Conservation (phyloP, 208 protist species). For the Trypanosomatidae sp. region DNA sequence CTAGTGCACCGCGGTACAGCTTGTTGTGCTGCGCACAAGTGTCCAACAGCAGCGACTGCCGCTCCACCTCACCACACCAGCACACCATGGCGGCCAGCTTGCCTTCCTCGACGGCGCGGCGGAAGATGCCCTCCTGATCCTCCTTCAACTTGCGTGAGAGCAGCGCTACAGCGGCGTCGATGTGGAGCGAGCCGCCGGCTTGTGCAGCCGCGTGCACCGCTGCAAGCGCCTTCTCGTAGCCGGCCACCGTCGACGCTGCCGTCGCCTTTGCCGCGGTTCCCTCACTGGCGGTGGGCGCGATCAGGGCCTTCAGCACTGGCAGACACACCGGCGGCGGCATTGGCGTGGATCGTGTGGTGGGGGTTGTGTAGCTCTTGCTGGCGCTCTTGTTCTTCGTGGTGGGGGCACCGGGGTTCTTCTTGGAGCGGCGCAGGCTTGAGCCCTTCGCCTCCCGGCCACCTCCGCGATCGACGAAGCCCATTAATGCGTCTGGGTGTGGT, state of each 20-base stretch:
- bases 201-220: not conserved
- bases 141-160: slow-evolving; percentile 67
- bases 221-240: not conserved
- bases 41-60: slow-evolving; percentile 62
- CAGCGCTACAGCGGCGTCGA: slow-evolving; percentile 62
- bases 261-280: not conserved
- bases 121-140: slow-evolving; percentile 45
- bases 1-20: slow-evolving; percentile 13
- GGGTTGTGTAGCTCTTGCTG: slow-evolving; percentile 29
- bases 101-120: slow-evolving; percentile 52
- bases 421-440: slow-evolving; percentile 68
- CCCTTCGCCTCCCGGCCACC: slow-evolving; percentile 80
- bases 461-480: slow-evolving; percentile 88
- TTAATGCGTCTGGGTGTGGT: slow-evolving; percentile 23
- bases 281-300: not conserved
- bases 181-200: slow-evolving; percentile 7
- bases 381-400: slow-evolving; percentile 39
- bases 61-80: slow-evolving; percentile 72
- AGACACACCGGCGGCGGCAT: slow-evolving; percentile 23
- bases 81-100: slow-evolving; percentile 49
- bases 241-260: not conserved
- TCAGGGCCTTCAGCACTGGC: slow-evolving; percentile 8
- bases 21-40: slow-evolving; percentile 61
- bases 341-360: slow-evolving; percentile 25
- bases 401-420: slow-evolving; percentile 78